phyloP scores from a whole-genome alignment of 1,284 basidiomycete genomes.

The Exobasidium cylindrosporum region DNA sequence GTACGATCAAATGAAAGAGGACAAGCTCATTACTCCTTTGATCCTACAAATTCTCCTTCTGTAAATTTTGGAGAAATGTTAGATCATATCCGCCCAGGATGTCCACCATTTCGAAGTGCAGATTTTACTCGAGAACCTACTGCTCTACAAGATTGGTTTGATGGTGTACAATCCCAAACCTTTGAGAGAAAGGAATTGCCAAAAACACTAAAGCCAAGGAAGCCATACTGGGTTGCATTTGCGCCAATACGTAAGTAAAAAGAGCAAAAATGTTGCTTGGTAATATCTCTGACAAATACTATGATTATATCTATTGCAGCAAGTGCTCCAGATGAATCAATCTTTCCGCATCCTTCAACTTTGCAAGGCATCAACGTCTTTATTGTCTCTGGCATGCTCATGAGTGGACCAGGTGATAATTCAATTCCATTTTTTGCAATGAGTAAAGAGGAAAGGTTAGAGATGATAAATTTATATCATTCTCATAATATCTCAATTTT shows the following conservation, averaged over 20 bases:
- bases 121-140: not conserved
- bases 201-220: not conserved
- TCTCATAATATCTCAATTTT: not conserved
- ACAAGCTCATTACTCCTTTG: too few relatives aligned
- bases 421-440: not conserved
- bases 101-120: not conserved
- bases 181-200: too few relatives aligned
- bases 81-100: not conserved
- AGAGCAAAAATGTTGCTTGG: too few relatives aligned
- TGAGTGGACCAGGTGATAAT: not conserved
- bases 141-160: not conserved
- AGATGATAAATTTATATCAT: not conserved
- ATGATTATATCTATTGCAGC: not conserved
- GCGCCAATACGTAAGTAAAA: not conserved
- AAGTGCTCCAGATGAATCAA: not conserved
- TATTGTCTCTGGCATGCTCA: not conserved
- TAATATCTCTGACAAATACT: not conserved
- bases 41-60: not conserved
- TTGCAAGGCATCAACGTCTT: not conserved
- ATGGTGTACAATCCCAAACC: not conserved
- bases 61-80: not conserved
- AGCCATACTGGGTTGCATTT: not conserved
- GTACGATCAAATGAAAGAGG: not conserved
- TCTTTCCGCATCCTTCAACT: not conserved
- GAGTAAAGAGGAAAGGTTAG: not conserved